Evolutionary conservation across 495 filamentous ascomycete species (phyloP), one percentile per base, ranked within the genome.

Genomic region (Extremus antarcticus): DNA sequence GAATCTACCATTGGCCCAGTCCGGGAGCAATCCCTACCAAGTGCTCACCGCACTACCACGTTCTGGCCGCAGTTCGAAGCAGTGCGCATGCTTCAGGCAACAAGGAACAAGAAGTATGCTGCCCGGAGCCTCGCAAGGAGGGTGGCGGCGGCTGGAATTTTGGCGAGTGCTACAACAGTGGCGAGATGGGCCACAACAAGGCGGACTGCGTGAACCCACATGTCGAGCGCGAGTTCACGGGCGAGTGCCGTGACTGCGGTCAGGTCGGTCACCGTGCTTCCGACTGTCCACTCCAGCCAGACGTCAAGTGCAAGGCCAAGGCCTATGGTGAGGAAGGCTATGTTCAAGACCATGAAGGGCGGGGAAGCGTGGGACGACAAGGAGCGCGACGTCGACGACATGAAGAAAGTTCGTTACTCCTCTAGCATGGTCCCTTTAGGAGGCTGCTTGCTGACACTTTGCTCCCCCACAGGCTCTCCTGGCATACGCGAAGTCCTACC

Each of bases 121-220:
- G n/a, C n/a, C n/a, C n/a, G n/a, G n/a, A n/a, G n/a, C n/a, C n/a
- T n/a, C n/a, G n/a, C n/a, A n/a, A n/a, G n/a, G n/a, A n/a, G n/a
- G n/a, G 29, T 35, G 29, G 7, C 13, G 29, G 13, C 4, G 29
- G 29, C 13, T 4, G 29, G 57, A 67, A 67, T 13, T 71, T 60
- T 29, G 74, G 73, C 23, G 77, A 73, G 32, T 94, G 88, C 71
- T 94, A 81, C 76, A 90, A 88, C 65, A 92, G 88, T 58, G 86
- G 84, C 39, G 69, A 88, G 63, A 68, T 74, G 55, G 86, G 85
- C 2, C 86, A 91, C 61, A 70, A 68, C 59, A 84, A 87, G 69
- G 70, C 74, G 1, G 80, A 87, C 1, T 90, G 86, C 60, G 65
- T 84, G 19, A 82, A 90, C 51, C 76, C 78, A 50, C 71, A 68